Evolutionary conservation across 257 asterid genomes (phyloP).

Genomic region (Ligustrum vulgare): DNA sequence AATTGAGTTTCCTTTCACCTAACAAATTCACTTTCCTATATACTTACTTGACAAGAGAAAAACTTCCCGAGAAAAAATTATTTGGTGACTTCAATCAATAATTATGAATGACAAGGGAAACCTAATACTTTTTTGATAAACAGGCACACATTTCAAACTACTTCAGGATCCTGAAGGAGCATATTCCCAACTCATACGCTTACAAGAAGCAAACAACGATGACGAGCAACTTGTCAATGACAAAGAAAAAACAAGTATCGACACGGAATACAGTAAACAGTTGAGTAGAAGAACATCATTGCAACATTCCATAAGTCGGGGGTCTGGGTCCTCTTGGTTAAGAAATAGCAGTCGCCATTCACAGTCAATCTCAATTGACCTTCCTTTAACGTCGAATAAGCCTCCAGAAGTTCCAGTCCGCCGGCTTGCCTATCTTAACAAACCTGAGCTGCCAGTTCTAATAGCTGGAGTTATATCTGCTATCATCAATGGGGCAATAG

Average conservation of each 20-base stretch:
- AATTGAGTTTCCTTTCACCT: background rate
- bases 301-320: conserved; percentile 46
- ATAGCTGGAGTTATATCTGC: conserved; percentile 59
- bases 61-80: background rate
- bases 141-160: conserved; percentile 56
- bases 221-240: conserved; percentile 44
- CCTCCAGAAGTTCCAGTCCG: conserved; percentile 48
- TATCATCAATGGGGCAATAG: conserved; percentile 66
- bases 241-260: conserved; percentile 27
- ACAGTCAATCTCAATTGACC: conserved; percentile 50
- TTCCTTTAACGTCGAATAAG: conserved; percentile 39
- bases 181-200: conserved; percentile 54
- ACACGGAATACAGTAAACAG: conserved; percentile 46
- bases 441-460: conserved; percentile 66
- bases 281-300: conserved; percentile 56
- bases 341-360: conserved; percentile 67
- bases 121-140: background rate
- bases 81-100: background rate
- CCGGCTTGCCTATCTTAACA: conserved; percentile 68
- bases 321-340: conserved; percentile 50
- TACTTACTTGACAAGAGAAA: background rate
- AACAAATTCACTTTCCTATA: background rate
- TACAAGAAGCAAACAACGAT: conserved; percentile 49
- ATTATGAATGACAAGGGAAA: background rate
- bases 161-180: conserved; percentile 51